Percentiles rank a stretch among this genome's conserved stretches.
Conservation (phyloP, 805 yeast species). For the Metschnikowia drakensbergensis region DNA sequence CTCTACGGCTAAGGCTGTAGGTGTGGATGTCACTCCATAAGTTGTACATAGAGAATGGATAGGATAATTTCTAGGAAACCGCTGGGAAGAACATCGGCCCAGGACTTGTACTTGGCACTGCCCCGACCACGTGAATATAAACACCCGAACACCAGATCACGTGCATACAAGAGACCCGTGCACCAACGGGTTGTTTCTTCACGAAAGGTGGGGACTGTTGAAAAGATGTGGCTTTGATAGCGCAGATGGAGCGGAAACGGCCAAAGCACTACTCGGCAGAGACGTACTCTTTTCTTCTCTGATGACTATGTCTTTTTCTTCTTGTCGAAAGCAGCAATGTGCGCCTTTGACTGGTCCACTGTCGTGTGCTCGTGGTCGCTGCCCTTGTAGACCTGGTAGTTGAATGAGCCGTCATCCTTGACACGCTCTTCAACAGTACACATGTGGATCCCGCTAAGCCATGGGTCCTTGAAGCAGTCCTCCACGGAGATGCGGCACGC, state of each 20-base stretch:
- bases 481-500: constrained; percentile 81
- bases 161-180: too few relatives aligned
- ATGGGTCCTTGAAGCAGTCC: constrained; percentile 68
- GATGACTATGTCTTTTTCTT: constrained; percentile 48
- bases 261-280: not conserved
- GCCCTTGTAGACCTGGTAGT: constrained; percentile 40
- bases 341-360: constrained; percentile 93
- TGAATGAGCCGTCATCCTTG: constrained; percentile 35
- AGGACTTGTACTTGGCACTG: too few relatives aligned
- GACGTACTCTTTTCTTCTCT: not conserved
- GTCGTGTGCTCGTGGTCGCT: constrained; percentile 76
- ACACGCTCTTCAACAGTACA: constrained; percentile 56
- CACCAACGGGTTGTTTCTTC: too few relatives aligned
- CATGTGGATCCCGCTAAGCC: constrained; percentile 62
- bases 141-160: too few relatives aligned
- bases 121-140: too few relatives aligned
- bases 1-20: constrained; percentile 86
- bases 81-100: too few relatives aligned
- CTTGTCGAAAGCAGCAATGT: constrained; percentile 87
- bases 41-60: constrained; percentile 12
- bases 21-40: constrained; percentile 73
- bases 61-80: too few relatives aligned
- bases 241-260: not conserved
- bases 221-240: too few relatives aligned
- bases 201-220: too few relatives aligned